These are phyloP conservation scores for Mycosphaerella sp. DNA, from an alignment of 2,329 filamentous ascomycete species.

Conservation along the genomic window DNA sequence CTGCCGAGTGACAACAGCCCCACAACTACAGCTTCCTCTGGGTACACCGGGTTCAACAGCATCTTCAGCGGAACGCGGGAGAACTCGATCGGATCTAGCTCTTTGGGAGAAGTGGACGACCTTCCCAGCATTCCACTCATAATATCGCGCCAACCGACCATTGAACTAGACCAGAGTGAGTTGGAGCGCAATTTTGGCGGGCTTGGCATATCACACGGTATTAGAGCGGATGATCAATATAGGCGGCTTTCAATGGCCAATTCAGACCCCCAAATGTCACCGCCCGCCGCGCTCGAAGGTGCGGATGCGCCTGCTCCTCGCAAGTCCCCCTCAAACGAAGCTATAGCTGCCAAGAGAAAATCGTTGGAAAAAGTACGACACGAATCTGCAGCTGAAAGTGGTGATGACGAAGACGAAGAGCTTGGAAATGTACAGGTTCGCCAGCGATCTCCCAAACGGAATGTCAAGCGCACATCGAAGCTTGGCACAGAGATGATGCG, in stretches of 20 bases:
- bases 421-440: conserved; percentile 57
- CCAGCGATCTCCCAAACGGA: conserved; percentile 53
- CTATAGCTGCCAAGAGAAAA: conserved; percentile 67
- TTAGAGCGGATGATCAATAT: conserved; percentile 18
- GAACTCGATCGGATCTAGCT: conserved; percentile 81
- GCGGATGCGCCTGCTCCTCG: conserved; percentile 38
- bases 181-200: conserved; percentile 51
- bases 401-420: conserved; percentile 78
- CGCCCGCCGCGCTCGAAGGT: conserved; percentile 46
- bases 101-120: conserved; percentile 81
- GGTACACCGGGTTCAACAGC: conserved; percentile 61
- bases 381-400: conserved; percentile 66
- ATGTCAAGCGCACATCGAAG: conserved; percentile 59
- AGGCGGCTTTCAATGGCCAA: conserved; percentile 35
- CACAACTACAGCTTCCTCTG: conserved; percentile 69
- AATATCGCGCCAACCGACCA: conserved; percentile 56
- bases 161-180: conserved; percentile 61
- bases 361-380: conserved; percentile 64
- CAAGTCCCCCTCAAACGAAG: conserved; percentile 65
- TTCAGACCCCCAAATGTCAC: conserved; percentile 59
- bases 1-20: conserved; percentile 70
- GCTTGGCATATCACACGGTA: conserved; percentile 57
- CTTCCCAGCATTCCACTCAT: conserved; percentile 73
- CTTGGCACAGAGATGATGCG: conserved; percentile 97
- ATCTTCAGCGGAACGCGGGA: conserved; percentile 46